Evolutionary conservation across 371 early-diverging fungal genomes (phyloP), one percentile per base, ranked within the genome.

Genomic region (Mucor lusitanicus): DNA sequence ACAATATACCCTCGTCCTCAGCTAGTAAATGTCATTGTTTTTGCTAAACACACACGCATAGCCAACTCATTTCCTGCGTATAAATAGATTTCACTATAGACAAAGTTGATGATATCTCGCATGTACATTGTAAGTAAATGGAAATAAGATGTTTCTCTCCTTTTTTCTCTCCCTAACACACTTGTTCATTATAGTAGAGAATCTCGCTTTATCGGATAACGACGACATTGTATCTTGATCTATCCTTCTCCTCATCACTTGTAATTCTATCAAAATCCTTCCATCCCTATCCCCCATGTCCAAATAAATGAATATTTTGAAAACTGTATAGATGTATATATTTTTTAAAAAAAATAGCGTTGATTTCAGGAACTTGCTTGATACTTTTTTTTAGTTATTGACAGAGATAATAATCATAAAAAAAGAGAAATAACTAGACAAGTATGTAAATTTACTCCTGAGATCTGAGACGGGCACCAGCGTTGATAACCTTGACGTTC

Each of bases 401-500:
- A 42, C n/a, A 42, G 42, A 42, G n/a, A 35, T 48, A 21, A 23
- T 48, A 48, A 48, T 48, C 9, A 46, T 21, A 46, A 46, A 46
- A 46, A 46, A 48, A 8, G 8, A 9, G 48, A 23, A 48, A 6
- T 48, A 48, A 48, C 21, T 23, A 48, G 35, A 42, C 42, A 42
- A 42, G 42, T 17, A n/a, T 42, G 6, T 9, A 46, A 99, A 70
- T 86, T 86, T 91, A 89, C 83, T 93, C 96, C 80, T 94, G 92
- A 70, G 94, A 90, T 73, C 97, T 90, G 78, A 99, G 87, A 77
- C 97, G 94, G 78, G 96, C 99, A 80, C 90, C 89, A 70, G 94
- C 94, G 90, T 99, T 99, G 84, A 93, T 92, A 68, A 99, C 92
- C 88, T 95, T 95, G 77, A 99, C 92, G 85, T 97, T 93, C 64